These are phyloP conservation scores for Globisporangium uncinulatum DNA, from an alignment of 352 stramenopile genomes.

Conservation along the genomic window DNA sequence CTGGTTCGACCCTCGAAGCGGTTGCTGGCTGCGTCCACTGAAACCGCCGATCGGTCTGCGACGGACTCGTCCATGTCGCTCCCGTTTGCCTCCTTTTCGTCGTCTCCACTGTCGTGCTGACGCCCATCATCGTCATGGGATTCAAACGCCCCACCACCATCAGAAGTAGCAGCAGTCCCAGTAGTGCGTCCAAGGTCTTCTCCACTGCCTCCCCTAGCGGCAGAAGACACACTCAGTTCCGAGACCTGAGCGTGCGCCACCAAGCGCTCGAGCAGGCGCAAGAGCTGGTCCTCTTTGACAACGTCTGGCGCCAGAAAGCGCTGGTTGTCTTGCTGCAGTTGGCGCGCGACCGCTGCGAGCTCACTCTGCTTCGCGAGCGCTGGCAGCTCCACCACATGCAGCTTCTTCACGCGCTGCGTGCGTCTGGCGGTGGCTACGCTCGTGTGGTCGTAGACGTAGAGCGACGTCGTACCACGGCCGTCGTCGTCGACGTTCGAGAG, in stretches of 20 bases:
- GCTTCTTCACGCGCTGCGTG: constrained; percentile 27
- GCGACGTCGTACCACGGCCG: constrained; percentile 23
- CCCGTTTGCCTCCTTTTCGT: constrained; percentile 17
- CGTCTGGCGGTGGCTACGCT: background rate
- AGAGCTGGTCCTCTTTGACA: constrained; percentile 64
- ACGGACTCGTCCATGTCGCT: constrained; percentile 34
- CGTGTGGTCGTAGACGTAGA: constrained; percentile 42
- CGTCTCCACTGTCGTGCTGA: constrained; percentile 3
- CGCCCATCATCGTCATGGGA: background rate
- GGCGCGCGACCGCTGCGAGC: constrained; percentile 29
- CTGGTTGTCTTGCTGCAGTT: constrained; percentile 62
- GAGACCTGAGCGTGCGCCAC: constrained; percentile 36
- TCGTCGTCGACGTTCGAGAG: constrained; percentile 28
- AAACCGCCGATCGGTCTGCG: constrained; percentile 23
- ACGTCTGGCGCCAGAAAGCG: constrained; percentile 51
- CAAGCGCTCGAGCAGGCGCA: constrained; percentile 54
- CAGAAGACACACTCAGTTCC: constrained; percentile 1
- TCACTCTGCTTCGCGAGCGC: constrained; percentile 44
- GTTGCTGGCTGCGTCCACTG: constrained; percentile 16
- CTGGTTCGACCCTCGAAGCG: background rate
- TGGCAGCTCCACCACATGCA: constrained; percentile 79
- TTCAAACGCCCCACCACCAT: background rate
- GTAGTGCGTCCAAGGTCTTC: background rate
- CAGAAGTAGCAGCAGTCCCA: background rate
- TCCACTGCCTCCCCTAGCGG: background rate